These are phyloP conservation scores for Candida methanosorbosa DNA, from an alignment of 805 yeast genomes.

Conservation along the genomic window DNA sequence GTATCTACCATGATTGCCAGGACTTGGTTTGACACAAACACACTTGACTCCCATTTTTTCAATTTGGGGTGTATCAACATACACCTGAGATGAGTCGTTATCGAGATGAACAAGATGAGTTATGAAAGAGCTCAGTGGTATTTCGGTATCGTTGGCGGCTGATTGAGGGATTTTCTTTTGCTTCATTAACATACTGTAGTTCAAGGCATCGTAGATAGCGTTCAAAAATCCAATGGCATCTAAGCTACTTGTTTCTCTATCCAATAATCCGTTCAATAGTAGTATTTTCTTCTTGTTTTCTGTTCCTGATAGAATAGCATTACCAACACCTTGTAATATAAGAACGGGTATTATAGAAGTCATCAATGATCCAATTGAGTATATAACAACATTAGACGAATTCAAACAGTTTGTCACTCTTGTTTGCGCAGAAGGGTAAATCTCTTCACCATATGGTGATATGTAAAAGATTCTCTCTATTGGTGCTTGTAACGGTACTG, in stretches of 20 bases:
- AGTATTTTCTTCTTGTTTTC: slow-evolving; percentile 40
- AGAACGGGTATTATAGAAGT: slow-evolving; percentile 80
- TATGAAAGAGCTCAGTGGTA: slow-evolving; percentile 28
- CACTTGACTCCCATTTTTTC: slow-evolving; percentile 38
- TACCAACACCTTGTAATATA: slow-evolving; percentile 64
- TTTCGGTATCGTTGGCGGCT: slow-evolving; percentile 22
- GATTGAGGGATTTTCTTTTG: slow-evolving; percentile 7
- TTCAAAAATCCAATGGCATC: slow-evolving; percentile 49
- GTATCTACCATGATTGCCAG: slow-evolving; percentile 21
- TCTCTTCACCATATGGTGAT: slow-evolving; percentile 83
- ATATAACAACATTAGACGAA: slow-evolving; percentile 48
- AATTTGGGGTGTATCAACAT: slow-evolving; percentile 35
- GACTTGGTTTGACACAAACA: slow-evolving; percentile 26
- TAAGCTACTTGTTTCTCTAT: slow-evolving; percentile 73
- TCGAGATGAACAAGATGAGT: slow-evolving; percentile 59
- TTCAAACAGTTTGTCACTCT: slow-evolving; percentile 46
- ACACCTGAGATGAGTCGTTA: slow-evolving; percentile 36
- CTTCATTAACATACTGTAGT: slow-evolving; percentile 34
- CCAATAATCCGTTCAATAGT: slow-evolving; percentile 64
- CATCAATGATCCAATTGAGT: slow-evolving; percentile 83
- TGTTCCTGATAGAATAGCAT: slow-evolving; percentile 31
- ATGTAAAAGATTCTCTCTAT: slow-evolving; percentile 68
- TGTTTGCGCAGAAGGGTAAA: slow-evolving; percentile 63
- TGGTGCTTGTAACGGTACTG: slow-evolving; percentile 63
- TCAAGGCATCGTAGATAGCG: slow-evolving; percentile 46